A percentile compares a stretch with the other conserved stretches of the same genome.
Evolutionary conservation across 2,329 filamentous ascomycete species (phyloP).

Genomic region (Daldinia eschscholtzii): DNA sequence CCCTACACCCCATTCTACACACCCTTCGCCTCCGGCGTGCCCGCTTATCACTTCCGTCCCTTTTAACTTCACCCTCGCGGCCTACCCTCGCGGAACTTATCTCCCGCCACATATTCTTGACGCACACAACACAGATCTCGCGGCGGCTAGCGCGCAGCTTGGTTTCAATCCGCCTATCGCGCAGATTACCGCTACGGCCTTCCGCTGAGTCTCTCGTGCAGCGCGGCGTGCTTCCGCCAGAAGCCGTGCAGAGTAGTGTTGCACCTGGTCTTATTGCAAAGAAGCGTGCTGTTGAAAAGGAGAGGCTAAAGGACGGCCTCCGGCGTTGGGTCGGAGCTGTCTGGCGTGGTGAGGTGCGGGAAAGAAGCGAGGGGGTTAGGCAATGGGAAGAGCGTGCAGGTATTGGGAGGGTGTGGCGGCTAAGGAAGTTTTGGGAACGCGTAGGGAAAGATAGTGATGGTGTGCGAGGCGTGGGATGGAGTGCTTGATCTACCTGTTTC

Average conservation of each 20-base stretch:
- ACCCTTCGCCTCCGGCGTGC: conserved; percentile 70
- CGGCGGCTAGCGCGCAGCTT: conserved; percentile 73
- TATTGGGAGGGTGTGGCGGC: conserved; percentile 69
- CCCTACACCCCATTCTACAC: conserved; percentile 75
- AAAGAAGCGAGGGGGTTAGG: conserved; percentile 62
- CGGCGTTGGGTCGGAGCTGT: conserved; percentile 73
- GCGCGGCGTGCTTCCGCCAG: conserved; percentile 73
- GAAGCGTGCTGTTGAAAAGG: conserved; percentile 73
- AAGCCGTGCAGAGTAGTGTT: conserved; percentile 67
- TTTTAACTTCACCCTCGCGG: conserved; percentile 68
- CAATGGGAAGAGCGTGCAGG: conserved; percentile 64
- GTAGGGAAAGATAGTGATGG: conserved; percentile 60
- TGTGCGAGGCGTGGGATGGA: conserved; percentile 20
- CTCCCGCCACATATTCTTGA: conserved; percentile 74
- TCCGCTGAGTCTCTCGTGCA: conserved; percentile 71
- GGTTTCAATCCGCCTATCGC: conserved; percentile 73
- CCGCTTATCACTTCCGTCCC: conserved; percentile 65
- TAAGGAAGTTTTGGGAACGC: conserved; percentile 76
- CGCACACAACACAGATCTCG: conserved; percentile 73
- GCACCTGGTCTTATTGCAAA: conserved; percentile 73
- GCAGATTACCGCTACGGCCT: conserved; percentile 70
- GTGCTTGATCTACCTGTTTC: background rate
- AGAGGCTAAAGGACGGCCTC: conserved; percentile 75
- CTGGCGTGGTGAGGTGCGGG: conserved; percentile 66
- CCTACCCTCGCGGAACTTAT: conserved; percentile 73